Base-by-base conservation (phyloP, 2,329 filamentous ascomycete genomes). In the Cercospora sojina region DNA sequence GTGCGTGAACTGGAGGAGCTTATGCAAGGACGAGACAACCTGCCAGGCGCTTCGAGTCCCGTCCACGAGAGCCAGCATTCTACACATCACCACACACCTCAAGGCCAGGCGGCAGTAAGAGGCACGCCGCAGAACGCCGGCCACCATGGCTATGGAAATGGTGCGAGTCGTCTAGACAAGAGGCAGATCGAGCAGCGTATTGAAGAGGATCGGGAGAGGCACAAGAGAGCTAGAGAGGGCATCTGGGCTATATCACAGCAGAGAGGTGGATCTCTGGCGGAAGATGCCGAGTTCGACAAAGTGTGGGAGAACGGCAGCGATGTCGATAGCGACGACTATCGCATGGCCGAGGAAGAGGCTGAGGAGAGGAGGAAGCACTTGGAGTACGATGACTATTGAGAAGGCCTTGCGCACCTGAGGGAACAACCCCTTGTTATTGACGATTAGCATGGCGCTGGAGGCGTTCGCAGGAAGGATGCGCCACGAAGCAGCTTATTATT, bases 111-210 rank as follows among this genome's bases (percentile, higher is more conserved):
- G n/a, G 47, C 62, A 20, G 64, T 67, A 47, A 68, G 70, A 7
- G 64, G 65, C 23, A 74, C 73, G 16, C 72, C 74, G 16, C 69
- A 71, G n/a, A 70, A 69, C 1, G 68, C 65, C 3, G 57, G 66
- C 16, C 55, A 73, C 23, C 73, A 74, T 27, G 29, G 56, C 3
- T 67, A 64, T 32, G 61, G 59, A 64, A 49, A 65, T 67, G 53
- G 69, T 18, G 68, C 64, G 9, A 79, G 83, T 53, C 82, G 84
- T 60, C 78, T 95, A 60, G 92, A 97, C 75, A 95, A 94, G 80
- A 86, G 90, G 64, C 91, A 97, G 80, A 91, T 97, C 62, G 93
- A 98, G 80, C 93, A 98, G 81, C 85, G 95, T 47, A 97, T 99
- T 69, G 96, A 99, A 74, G 96, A 99, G 80, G 95, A 99, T 79